These are phyloP conservation scores for Lophium mytilinum DNA, from an alignment of 495 filamentous ascomycete species.

Conservation along the genomic window DNA sequence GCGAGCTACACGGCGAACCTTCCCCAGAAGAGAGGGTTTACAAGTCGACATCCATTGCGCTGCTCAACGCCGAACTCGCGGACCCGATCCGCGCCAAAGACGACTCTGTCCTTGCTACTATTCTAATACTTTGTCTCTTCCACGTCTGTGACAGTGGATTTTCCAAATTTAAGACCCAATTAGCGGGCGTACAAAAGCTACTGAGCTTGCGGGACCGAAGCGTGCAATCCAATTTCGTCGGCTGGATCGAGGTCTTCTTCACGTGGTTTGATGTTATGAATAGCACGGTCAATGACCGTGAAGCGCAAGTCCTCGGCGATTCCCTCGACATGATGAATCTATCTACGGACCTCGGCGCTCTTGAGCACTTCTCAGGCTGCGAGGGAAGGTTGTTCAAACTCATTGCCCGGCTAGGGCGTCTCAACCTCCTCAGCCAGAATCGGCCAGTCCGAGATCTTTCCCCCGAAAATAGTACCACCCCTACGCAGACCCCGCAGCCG, in stretches of 20 bases:
- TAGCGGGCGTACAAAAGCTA: slow-evolving; percentile 89
- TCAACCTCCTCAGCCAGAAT: slow-evolving; percentile 82
- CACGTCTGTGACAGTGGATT: slow-evolving; percentile 90
- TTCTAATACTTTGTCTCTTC: slow-evolving; percentile 83
- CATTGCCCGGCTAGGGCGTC: slow-evolving; percentile 49
- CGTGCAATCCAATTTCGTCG: slow-evolving; percentile 56
- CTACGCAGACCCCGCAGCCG: slow-evolving; percentile 25
- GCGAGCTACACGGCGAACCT: slow-evolving; percentile 28
- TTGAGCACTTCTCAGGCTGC: slow-evolving; percentile 85
- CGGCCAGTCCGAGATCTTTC: slow-evolving; percentile 28
- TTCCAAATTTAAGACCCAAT: slow-evolving; percentile 86
- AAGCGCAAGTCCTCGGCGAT: slow-evolving; percentile 71
- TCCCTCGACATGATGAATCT: slow-evolving; percentile 59
- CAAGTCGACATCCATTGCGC: slow-evolving; percentile 69
- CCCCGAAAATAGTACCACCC: slow-evolving; percentile 30
- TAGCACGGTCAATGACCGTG: slow-evolving; percentile 83
- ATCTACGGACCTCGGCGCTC: slow-evolving; percentile 61
- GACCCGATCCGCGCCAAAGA: slow-evolving; percentile 64
- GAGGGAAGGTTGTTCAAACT: slow-evolving; percentile 46
- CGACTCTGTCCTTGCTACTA: slow-evolving; percentile 81
- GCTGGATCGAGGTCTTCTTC: slow-evolving; percentile 93
- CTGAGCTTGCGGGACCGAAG: slow-evolving; percentile 68
- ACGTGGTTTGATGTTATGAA: slow-evolving; percentile 96
- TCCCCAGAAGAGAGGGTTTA: slow-evolving; percentile 72
- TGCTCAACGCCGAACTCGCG: slow-evolving; percentile 74